Evolutionary conservation across 2,329 filamentous ascomycete species (phyloP).

Genomic region (Arthrobotrys conoides): DNA sequence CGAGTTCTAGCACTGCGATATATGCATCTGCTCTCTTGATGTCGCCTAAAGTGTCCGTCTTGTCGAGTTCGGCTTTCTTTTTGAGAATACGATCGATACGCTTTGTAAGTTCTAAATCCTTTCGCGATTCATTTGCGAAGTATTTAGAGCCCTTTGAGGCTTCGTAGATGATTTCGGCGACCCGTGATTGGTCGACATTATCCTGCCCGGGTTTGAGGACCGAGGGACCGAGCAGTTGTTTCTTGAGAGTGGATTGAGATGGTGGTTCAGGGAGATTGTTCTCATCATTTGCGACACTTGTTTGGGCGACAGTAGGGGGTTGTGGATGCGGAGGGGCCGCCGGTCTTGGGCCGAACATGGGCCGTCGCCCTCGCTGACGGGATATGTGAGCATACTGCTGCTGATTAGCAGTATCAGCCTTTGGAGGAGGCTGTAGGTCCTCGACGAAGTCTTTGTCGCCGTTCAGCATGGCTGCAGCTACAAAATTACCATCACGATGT

Average conservation of each 20-base stretch:
- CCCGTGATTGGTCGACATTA: conserved; percentile 84
- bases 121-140: conserved; percentile 89
- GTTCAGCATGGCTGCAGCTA: conserved; percentile 22
- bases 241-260: conserved; percentile 54
- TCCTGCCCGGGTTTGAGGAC: conserved; percentile 95
- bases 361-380: conserved; percentile 43
- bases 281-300: conserved; percentile 3
- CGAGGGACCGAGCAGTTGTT: conserved; percentile 82
- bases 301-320: conserved; percentile 14
- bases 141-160: conserved; percentile 96
- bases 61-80: conserved; percentile 82
- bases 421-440: conserved; percentile 1
- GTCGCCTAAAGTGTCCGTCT: conserved; percentile 80
- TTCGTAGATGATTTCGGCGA: conserved; percentile 97
- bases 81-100: conserved; percentile 86
- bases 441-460: conserved; percentile 8
- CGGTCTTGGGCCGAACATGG: conserved; percentile 39
- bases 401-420: not conserved
- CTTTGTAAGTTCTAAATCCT: conserved; percentile 83
- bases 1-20: conserved; percentile 72
- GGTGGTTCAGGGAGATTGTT: conserved; percentile 33
- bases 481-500: conserved; percentile 8
- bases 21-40: conserved; percentile 81
- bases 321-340: conserved; percentile 14
- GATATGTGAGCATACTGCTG: conserved; percentile 22